A percentile compares a stretch with the other conserved stretches of the same genome.
Evolutionary conservation across 2,329 filamentous ascomycete genomes (phyloP).

Genomic region (Aspergillus bombycis): DNA sequence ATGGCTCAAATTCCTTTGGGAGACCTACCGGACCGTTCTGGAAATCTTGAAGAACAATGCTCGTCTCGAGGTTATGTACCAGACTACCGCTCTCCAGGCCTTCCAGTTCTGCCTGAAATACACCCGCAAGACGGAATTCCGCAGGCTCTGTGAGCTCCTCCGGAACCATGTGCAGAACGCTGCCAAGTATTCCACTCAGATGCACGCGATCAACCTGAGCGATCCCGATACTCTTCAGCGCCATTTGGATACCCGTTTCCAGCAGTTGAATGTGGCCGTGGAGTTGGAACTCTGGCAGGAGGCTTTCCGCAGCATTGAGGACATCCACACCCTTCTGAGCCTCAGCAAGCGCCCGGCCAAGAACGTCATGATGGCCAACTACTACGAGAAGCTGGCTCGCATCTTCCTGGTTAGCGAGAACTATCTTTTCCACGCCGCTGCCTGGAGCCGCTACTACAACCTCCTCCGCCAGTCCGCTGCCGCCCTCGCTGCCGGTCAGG

Average conservation of each 20-base stretch:
- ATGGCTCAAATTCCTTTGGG: constrained; percentile 99
- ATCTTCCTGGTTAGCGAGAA: constrained; percentile 99
- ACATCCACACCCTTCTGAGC: constrained; percentile 96
- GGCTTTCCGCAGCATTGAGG: constrained; percentile 98
- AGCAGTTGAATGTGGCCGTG: constrained; percentile 96
- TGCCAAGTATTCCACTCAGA: constrained; percentile 97
- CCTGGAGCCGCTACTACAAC: constrained; percentile 97
- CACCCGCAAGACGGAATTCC: constrained; percentile 98
- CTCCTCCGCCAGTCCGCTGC: constrained; percentile 88
- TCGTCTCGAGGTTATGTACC: constrained; percentile 94
- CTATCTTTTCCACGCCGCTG: constrained; percentile 97
- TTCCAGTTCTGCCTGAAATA: constrained; percentile 99
- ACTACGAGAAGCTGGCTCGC: constrained; percentile 98
- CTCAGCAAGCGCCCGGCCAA: constrained; percentile 97
- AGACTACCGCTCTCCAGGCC: constrained; percentile 95
- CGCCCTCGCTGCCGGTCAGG: constrained; percentile 79
- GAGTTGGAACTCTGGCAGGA: constrained; percentile 99
- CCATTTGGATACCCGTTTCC: constrained; percentile 96
- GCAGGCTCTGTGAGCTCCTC: constrained; percentile 94
- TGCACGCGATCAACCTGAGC: constrained; percentile 98
- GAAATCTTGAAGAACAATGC: constrained; percentile 99
- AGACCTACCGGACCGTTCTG: constrained; percentile 96
- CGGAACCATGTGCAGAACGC: constrained; percentile 99
- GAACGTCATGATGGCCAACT: constrained; percentile 99
- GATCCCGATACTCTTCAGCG: constrained; percentile 96